A percentile compares a stretch with the other conserved stretches of the same genome.
phyloP scores from a whole-genome alignment of 2,329 filamentous ascomycete species.

The Sarocladiaceae sp. region DNA sequence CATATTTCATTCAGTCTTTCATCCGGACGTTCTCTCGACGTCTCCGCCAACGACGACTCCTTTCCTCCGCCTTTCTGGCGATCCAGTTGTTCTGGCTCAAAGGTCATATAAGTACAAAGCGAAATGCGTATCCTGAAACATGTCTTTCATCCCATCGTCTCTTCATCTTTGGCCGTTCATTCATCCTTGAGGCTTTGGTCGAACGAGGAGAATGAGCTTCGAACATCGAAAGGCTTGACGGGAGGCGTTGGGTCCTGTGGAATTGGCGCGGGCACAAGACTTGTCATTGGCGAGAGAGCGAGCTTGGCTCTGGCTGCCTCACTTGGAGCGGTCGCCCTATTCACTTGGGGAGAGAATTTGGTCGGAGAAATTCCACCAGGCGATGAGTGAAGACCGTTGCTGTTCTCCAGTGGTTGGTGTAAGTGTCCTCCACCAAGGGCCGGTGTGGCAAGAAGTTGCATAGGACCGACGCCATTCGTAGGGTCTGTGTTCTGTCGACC shows the following conservation, averaged over 20 bases:
- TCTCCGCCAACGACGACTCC: no score
- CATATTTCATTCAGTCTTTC: no score
- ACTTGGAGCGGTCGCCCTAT: background rate
- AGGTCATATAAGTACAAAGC: no score
- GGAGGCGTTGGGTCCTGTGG: conserved; percentile 5
- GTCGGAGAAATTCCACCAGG: conserved; percentile 1
- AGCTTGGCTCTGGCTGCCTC: conserved; percentile 2
- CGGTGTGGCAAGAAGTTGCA: conserved; percentile 2
- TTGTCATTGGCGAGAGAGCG: conserved; percentile 2
- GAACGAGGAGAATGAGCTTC: conserved; percentile 1
- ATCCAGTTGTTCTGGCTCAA: no score
- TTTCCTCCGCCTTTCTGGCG: no score
- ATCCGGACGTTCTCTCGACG: no score
- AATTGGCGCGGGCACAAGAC: conserved; percentile 2
- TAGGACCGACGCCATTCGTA: background rate
- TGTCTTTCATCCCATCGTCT: background rate
- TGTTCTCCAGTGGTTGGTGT: background rate
- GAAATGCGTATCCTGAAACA: no score
- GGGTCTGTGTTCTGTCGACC: background rate
- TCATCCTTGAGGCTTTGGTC: background rate
- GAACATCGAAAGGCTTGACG: conserved; percentile 1
- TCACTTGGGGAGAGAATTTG: conserved; percentile 2
- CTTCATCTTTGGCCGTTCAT: background rate
- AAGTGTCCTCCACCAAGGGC: background rate
- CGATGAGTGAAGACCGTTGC: conserved; percentile 1